Evolutionary conservation across 768 basidiomycete genomes (phyloP).

Genomic region (Pleurotus giganteus): DNA sequence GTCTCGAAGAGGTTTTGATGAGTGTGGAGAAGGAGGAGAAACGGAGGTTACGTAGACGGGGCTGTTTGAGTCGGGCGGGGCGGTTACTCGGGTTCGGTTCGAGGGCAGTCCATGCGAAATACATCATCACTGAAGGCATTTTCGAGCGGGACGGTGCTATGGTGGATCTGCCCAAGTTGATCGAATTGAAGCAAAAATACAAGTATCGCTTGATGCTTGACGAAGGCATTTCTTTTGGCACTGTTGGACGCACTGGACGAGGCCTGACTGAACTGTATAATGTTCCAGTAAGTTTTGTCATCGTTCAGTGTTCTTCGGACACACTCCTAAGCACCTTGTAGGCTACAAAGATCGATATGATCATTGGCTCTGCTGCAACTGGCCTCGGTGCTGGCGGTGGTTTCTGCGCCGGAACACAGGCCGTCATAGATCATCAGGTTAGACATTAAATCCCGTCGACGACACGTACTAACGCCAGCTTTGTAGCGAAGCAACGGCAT

Average conservation of each 20-base stretch:
- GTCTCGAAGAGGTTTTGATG: conserved; percentile 85
- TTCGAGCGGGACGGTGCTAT: conserved; percentile 95
- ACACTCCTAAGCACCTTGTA: conserved; percentile 23
- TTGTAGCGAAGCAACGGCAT: conserved; percentile 90
- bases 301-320: background rate
- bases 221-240: conserved; percentile 91
- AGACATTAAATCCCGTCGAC: conserved; percentile 3
- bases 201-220: conserved; percentile 95
- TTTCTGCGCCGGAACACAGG: conserved; percentile 87
- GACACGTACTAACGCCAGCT: background rate
- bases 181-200: conserved; percentile 92
- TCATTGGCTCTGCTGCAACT: conserved; percentile 87
- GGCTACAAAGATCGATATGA: conserved; percentile 91
- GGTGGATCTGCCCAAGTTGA: conserved; percentile 89
- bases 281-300: conserved; percentile 72
- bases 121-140: conserved; percentile 96
- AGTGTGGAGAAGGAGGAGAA: conserved; percentile 89
- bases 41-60: conserved; percentile 81
- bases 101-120: conserved; percentile 36
- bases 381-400: conserved; percentile 85
- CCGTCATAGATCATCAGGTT: conserved; percentile 88
- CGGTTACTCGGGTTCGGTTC: background rate
- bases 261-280: conserved; percentile 95
- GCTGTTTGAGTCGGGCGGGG: conserved; percentile 64
- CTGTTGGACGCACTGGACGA: conserved; percentile 89